Evolutionary conservation across 306 rosid genomes (phyloP).

Genomic region (Macrotyloma uniflorum): DNA sequence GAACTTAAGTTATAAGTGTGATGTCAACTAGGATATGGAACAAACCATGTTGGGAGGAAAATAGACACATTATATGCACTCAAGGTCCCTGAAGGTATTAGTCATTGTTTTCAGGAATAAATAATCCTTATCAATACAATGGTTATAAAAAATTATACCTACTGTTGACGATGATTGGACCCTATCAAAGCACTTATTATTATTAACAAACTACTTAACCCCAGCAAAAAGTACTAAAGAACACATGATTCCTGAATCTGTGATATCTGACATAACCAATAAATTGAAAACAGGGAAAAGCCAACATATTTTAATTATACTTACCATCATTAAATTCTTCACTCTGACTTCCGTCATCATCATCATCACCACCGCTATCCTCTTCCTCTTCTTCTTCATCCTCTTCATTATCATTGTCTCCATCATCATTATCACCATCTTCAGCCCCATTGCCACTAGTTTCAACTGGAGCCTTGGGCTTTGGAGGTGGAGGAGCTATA

Average conservation of each 20-base stretch:
- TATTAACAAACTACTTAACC: conserved; percentile 4
- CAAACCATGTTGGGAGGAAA: too few species aligned
- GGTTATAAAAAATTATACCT: neutral
- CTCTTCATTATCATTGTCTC: conserved; percentile 53
- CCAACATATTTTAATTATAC: conserved; percentile 12
- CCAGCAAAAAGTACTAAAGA: conserved; percentile 5
- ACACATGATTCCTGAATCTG: conserved; percentile 23
- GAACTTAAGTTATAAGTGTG: too few species aligned
- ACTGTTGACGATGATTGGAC: conserved; percentile 1
- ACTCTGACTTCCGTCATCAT: conserved; percentile 67
- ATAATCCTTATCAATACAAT: too few species aligned
- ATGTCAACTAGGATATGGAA: too few species aligned
- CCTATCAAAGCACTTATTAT: conserved; percentile 29
- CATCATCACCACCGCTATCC: conserved; percentile 34
- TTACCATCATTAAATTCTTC: conserved; percentile 76
- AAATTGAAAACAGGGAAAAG: conserved; percentile 9
- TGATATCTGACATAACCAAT: conserved; percentile 30
- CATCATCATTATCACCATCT: conserved; percentile 46
- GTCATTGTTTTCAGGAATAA: too few species aligned
- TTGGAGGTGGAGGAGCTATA: conserved; percentile 77
- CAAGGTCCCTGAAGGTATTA: too few species aligned
- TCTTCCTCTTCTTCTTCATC: conserved; percentile 59
- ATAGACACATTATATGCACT: too few species aligned
- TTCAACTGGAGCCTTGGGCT: conserved; percentile 71
- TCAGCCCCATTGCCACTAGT: conserved; percentile 56